Conservation (phyloP, 1,284 basidiomycete species). For the Coniophora puteana region DNA sequence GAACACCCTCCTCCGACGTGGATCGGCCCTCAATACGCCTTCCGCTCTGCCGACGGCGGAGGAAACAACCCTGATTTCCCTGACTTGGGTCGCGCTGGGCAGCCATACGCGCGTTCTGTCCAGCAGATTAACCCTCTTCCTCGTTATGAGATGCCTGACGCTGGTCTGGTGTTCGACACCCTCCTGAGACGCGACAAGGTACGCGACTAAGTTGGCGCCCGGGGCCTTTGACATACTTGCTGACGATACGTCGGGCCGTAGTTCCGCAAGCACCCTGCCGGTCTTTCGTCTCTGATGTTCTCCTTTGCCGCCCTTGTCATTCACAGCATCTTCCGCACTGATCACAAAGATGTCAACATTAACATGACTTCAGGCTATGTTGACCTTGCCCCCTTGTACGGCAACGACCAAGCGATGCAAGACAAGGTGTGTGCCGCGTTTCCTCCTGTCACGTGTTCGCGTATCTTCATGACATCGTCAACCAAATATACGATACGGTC, state of each 20-base stretch:
- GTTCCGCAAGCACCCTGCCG: conserved; percentile 76
- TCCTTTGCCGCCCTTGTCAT: conserved; percentile 80
- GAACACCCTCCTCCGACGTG: conserved; percentile 70
- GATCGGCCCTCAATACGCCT: conserved; percentile 58
- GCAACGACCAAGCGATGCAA: conserved; percentile 60
- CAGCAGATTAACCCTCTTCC: conserved; percentile 65
- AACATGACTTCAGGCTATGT: conserved; percentile 89
- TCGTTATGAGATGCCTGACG: conserved; percentile 65
- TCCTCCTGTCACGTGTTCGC: conserved; percentile 9
- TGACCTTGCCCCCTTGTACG: conserved; percentile 80
- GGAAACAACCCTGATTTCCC: conserved; percentile 72
- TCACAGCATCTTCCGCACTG: conserved; percentile 76
- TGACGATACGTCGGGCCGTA: conserved; percentile 23
- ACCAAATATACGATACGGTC: too few relatives aligned
- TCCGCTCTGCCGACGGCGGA: conserved; percentile 70
- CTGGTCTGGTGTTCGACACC: conserved; percentile 76
- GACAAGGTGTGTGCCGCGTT: conserved; percentile 38
- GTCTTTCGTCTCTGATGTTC: conserved; percentile 78
- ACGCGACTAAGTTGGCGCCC: background rate
- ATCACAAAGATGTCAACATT: conserved; percentile 59
- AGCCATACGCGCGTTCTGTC: conserved; percentile 78
- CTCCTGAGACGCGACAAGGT: conserved; percentile 31
- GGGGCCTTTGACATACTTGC: background rate
- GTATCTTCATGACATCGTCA: too few relatives aligned
- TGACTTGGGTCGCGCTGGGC: conserved; percentile 69